Evolutionary conservation across 805 yeast genomes (phyloP).

Genomic region (Grigorovia humatica): DNA sequence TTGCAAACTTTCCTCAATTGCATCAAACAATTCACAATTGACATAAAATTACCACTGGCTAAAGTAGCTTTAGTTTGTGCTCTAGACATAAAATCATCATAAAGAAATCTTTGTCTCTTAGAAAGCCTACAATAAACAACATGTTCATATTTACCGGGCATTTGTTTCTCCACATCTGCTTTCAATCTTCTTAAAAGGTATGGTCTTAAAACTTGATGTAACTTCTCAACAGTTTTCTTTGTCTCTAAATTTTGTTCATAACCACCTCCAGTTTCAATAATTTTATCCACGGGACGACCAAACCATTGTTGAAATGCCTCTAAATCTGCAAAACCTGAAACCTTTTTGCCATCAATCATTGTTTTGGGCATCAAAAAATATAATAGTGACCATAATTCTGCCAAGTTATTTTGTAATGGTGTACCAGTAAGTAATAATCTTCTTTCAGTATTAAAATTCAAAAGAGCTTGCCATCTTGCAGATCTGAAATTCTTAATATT

Average conservation of each 20-base stretch:
- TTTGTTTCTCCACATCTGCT: conserved; percentile 94
- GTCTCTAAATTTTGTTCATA: conserved; percentile 72
- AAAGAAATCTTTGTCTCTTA: conserved; percentile 80
- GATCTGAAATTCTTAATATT: conserved; percentile 94
- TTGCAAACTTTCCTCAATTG: conserved; percentile 93
- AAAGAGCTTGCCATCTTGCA: conserved; percentile 90
- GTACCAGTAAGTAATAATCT: conserved; percentile 90
- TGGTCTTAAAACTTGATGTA: conserved; percentile 91
- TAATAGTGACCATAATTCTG: conserved; percentile 91
- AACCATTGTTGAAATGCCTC: conserved; percentile 98
- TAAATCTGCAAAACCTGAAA: conserved; percentile 87
- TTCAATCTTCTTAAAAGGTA: conserved; percentile 83
- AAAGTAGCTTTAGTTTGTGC: conserved; percentile 91
- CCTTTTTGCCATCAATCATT: conserved; percentile 36
- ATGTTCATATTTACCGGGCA: conserved; percentile 98
- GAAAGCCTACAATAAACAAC: conserved; percentile 85
- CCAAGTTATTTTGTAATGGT: conserved; percentile 87
- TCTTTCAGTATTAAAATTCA: conserved; percentile 87
- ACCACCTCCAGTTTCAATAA: conserved; percentile 51
- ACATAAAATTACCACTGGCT: conserved; percentile 87
- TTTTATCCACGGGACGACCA: conserved; percentile 91
- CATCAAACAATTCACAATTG: conserved; percentile 95
- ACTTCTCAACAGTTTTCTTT: conserved; percentile 68
- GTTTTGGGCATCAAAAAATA: conserved; percentile 93
- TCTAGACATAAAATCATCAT: conserved; percentile 95